Evolutionary conservation across 495 filamentous ascomycete species (phyloP).

Genomic region (Sordaria brevicollis): DNA sequence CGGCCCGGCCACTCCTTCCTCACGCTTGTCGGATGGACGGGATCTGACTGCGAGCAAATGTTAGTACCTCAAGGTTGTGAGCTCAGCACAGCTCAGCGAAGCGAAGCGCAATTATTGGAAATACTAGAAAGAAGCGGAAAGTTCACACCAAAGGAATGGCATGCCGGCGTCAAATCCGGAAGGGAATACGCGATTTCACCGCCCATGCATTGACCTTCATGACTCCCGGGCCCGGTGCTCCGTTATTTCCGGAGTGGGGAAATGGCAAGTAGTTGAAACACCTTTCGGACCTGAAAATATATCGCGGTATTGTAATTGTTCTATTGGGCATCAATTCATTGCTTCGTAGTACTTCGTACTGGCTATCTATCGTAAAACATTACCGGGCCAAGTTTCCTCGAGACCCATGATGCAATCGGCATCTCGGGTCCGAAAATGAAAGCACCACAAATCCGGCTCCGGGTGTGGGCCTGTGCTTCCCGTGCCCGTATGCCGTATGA

Average conservation of each 20-base stretch:
- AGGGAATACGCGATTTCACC: background rate
- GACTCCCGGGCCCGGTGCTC: too few relatives aligned
- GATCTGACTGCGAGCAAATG: too few relatives aligned
- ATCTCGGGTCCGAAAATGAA: background rate
- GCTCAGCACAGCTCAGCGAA: too few relatives aligned
- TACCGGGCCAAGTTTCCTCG: background rate
- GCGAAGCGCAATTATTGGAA: too few relatives aligned
- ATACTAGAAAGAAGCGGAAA: too few relatives aligned
- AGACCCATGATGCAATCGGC: background rate
- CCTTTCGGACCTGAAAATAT: background rate
- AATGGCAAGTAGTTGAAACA: background rate
- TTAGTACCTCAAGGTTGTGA: too few relatives aligned
- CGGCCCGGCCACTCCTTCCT: too few relatives aligned
- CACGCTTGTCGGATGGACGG: too few relatives aligned
- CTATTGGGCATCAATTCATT: background rate
- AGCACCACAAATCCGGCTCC: background rate
- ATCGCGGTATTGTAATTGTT: background rate
- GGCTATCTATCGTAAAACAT: background rate
- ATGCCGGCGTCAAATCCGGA: background rate
- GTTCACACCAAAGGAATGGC: too few relatives aligned
- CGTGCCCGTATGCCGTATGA: background rate
- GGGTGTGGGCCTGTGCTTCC: background rate
- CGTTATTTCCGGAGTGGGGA: background rate
- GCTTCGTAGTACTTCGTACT: background rate
- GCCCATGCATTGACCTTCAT: too few relatives aligned